Base-by-base conservation (phyloP, 1,284 basidiomycete species). In the Phellinidium pouzarii region DNA sequence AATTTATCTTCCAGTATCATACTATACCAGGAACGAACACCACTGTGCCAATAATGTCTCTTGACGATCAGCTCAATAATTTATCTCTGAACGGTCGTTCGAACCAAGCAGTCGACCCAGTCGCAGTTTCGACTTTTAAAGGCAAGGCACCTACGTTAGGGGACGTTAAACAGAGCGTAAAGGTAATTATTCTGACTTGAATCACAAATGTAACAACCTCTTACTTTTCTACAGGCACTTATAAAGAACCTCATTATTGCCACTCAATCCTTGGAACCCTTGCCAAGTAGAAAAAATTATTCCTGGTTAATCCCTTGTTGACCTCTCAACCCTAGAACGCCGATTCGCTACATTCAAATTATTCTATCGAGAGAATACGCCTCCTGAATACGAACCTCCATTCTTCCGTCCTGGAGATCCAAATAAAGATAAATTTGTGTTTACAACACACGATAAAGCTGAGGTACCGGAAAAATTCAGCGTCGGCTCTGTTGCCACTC, bases 321-420 rank as follows among this genome's bases (percentile, higher is more conserved):
- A 41, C 48, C 48, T 26, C 2, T 22, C 19, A 27, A n/a, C 44
- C 25, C 29, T 58, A 91, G 88, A 79, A 62, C 82, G 80, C 44
- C 81, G 88, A 29, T 92, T 76, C 62, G 86, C 87, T 20, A 87
- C 83, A n/a, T 86, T 91, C 69, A 91, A 91, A 62, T 68, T 88
- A 12, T 87, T 85, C 61, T 92, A 90, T 63, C 82, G 80, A 19
- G 80, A 87, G 38, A 72, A 80, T 19, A 83, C 87, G 4, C 90
- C 89, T 0, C 68, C 74, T 4, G 80, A 87, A 48, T 90, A 90
- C 58, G 86, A 90, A 63, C 87, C 87, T 3, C 83, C 82, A 0
- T 72, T 84, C 64, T 90, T 90, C 61, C 75, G 76, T 50, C 67
- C 83, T 5, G 86, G 81, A 0, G 84, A 90, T 61, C 67, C 68